These are phyloP conservation scores for Hyaloscypha bicolor DNA, from an alignment of 495 filamentous ascomycete species.

Conservation along the genomic window DNA sequence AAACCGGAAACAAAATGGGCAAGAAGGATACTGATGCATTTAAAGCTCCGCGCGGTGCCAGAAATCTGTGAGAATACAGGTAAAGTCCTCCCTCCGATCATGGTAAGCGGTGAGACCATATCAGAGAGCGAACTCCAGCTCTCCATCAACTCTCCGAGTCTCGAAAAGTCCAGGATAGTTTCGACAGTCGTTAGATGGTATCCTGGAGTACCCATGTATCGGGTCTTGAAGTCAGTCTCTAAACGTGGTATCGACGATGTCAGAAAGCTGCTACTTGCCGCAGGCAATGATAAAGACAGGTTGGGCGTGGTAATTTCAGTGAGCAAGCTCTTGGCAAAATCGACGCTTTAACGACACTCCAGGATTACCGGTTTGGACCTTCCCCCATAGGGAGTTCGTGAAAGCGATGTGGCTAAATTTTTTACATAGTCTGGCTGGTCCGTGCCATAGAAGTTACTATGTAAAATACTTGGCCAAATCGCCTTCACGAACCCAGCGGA, in stretches of 20 bases:
- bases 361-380: no score
- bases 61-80: neutral
- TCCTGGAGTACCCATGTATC: neutral
- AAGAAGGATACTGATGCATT: neutral
- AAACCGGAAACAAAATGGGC: neutral
- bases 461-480: no score
- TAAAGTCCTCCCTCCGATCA: neutral
- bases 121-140: neutral
- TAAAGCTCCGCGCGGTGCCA: neutral
- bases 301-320: neutral
- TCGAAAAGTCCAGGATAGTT: neutral
- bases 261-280: neutral
- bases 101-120: neutral
- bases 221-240: neutral
- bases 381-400: no score
- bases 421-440: no score
- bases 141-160: neutral
- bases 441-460: no score
- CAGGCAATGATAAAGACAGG: neutral
- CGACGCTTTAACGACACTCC: neutral
- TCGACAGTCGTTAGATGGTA: neutral
- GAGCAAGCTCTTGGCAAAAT: neutral
- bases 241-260: neutral
- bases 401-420: no score
- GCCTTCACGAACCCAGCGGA: no score